phyloP scores from a whole-genome alignment of 345 rosid species.

The Raphanus raphanistrum region DNA sequence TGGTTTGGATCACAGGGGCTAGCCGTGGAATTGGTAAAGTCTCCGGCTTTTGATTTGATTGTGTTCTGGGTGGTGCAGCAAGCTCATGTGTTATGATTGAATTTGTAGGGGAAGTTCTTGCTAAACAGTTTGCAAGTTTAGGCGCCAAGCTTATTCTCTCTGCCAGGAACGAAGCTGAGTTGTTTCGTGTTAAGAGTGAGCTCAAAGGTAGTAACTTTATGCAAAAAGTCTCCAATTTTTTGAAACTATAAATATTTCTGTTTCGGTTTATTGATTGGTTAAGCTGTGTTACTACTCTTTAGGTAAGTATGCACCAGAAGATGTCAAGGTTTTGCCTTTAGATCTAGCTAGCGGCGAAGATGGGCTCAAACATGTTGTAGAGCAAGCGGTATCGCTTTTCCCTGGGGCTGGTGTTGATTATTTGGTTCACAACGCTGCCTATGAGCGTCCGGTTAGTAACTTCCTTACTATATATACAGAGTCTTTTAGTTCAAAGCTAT shows the following conservation, averaged over 20 bases:
- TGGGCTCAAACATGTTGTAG: slow-evolving; percentile 65
- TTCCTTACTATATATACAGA: not conserved
- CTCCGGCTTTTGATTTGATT: not conserved
- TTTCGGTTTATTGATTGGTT: not conserved
- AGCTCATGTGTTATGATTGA: slow-evolving; percentile 14
- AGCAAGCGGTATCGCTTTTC: slow-evolving; percentile 69
- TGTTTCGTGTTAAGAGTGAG: slow-evolving; percentile 69
- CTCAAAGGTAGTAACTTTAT: slow-evolving; percentile 56
- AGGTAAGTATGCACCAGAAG: slow-evolving; percentile 80
- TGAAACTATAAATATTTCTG: not conserved
- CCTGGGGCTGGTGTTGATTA: slow-evolving; percentile 71
- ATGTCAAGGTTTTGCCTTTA: slow-evolving; percentile 74
- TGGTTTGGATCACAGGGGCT: slow-evolving; percentile 94
- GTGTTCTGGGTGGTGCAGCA: not conserved
- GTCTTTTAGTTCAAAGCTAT: not conserved
- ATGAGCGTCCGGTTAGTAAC: slow-evolving; percentile 80
- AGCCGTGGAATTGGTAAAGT: slow-evolving; percentile 92
- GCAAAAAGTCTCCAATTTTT: not conserved
- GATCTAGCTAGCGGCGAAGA: slow-evolving; percentile 85
- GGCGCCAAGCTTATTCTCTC: slow-evolving; percentile 95
- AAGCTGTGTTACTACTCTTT: slow-evolving; percentile 7
- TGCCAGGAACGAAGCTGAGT: slow-evolving; percentile 71
- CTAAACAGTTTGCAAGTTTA: slow-evolving; percentile 75
- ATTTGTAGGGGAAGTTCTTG: slow-evolving; percentile 79
- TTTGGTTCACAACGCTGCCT: slow-evolving; percentile 93